Base-by-base conservation (phyloP, 176 grass and related monocot genomes). In the Cenchrus fungigraminus region DNA sequence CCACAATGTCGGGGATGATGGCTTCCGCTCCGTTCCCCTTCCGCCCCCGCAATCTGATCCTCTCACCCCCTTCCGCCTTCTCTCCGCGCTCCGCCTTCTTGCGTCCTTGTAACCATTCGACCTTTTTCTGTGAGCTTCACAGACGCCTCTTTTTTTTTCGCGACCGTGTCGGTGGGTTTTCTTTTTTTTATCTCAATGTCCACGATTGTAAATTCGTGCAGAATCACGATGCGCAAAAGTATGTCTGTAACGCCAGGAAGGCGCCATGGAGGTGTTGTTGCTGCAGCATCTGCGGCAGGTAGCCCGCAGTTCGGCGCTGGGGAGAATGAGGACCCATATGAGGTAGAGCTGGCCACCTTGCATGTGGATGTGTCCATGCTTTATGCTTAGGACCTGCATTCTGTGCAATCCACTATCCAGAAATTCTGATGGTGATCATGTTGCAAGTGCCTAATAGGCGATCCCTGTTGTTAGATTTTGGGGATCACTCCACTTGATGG, bases 401-500 rank as follows among this genome's bases (percentile, higher is more conserved):
- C 0, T 37, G 51, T 55, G 29, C n/a, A 28, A 60, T 62, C 9
- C 55, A 50, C 12, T 50, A 28, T 29, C 72, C 11, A 6, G n/a
- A 54, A 50, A 20, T 62, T 69, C 31, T 42, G 0, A 13, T 72
- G 40, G 40, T 7, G 12, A 8, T 9, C 31, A 20, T 80, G 43
- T 17, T 46, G 17, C 73, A 7, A 83, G 58, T 55, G 9, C 34
- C 16, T 86, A 14, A 86, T 73, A 46, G 42, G n/a, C 50, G 52
- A 45, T 82, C 9, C 16, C 43, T 68, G 22, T 73, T 73, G 47
- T 42, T 79, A 94, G 92, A 86, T 90, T 86, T 76, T 87, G 68
- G 94, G 87, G 71, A 82, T 94, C 45, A 89, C 83, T 77, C 84
- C 80, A 5, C 86, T 97, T 71, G 79, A 81, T 84, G 85, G 83